phyloP scores from a whole-genome alignment of 805 yeast genomes.

The Candida arabinofermentans region DNA sequence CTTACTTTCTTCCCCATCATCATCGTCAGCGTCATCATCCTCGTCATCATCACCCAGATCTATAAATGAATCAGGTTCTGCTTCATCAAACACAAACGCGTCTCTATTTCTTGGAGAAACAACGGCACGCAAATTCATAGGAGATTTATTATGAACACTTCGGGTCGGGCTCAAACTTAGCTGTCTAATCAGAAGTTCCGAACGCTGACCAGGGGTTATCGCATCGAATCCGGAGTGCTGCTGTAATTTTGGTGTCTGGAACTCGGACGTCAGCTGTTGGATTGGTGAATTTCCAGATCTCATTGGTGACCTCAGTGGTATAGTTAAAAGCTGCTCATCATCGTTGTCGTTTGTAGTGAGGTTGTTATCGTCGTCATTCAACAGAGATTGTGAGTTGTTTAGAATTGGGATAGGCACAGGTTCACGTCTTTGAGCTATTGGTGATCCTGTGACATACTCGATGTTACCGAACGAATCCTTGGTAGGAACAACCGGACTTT shows the following conservation, averaged over 20 bases:
- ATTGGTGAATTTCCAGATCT: conserved; percentile 12
- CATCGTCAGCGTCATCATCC: background rate
- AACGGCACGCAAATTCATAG: conserved; percentile 8
- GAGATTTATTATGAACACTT: conserved; percentile 6
- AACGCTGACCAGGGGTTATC: background rate
- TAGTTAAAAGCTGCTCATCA: conserved; percentile 19
- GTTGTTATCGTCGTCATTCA: background rate
- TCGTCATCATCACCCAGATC: conserved; percentile 17
- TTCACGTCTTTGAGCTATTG: background rate
- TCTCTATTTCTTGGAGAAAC: conserved; percentile 19
- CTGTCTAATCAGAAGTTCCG: background rate
- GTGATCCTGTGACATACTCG: background rate
- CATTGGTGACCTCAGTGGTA: conserved; percentile 31
- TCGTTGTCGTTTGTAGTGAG: conserved; percentile 9
- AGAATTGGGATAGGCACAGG: background rate
- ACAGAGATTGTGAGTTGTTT: background rate
- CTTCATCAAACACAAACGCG: conserved; percentile 17
- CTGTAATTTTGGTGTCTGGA: conserved; percentile 8
- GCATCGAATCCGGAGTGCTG: background rate
- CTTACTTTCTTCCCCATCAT: background rate
- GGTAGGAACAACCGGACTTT: conserved; percentile 8
- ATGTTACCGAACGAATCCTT: background rate
- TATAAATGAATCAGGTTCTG: conserved; percentile 18
- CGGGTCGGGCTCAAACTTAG: conserved; percentile 7
- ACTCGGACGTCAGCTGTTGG: conserved; percentile 9